These are phyloP conservation scores for Elongisporangium prolatum DNA, from an alignment of 352 stramenopile genomes.

Conservation along the genomic window DNA sequence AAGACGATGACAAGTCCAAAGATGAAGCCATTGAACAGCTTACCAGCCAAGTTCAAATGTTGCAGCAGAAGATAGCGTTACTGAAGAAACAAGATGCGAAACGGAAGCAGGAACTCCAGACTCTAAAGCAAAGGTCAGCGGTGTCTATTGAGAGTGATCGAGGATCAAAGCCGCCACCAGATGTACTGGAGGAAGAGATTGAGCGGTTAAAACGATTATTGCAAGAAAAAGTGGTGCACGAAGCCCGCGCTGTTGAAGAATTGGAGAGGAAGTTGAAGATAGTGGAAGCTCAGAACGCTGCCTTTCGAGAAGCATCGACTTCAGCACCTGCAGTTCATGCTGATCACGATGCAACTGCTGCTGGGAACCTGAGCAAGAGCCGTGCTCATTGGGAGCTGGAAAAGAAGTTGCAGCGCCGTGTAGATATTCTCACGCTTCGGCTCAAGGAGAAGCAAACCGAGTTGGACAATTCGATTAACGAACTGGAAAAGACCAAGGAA, in stretches of 20 bases:
- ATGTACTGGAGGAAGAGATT: slow-evolving; percentile 34
- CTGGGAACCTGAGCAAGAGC: slow-evolving; percentile 8
- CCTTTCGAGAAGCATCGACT: slow-evolving; percentile 44
- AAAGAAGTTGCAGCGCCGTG: slow-evolving; percentile 63
- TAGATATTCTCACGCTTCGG: slow-evolving; percentile 55
- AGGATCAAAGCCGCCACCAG: slow-evolving; percentile 3
- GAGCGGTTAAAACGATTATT: slow-evolving; percentile 48
- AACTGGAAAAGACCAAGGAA: slow-evolving; percentile 33
- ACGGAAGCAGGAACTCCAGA: slow-evolving; percentile 15
- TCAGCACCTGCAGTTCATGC: not conserved
- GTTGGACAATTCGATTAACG: slow-evolving; percentile 29
- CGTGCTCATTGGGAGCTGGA: slow-evolving; percentile 50
- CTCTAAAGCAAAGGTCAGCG: slow-evolving; percentile 13
- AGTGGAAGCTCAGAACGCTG: slow-evolving; percentile 76
- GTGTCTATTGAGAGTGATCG: slow-evolving; percentile 14
- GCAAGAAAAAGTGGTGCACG: slow-evolving; percentile 50
- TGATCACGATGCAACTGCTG: not conserved
- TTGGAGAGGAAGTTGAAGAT: slow-evolving; percentile 70
- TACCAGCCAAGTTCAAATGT: slow-evolving; percentile 47
- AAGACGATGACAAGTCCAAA: slow-evolving; percentile 29
- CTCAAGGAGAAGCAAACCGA: slow-evolving; percentile 71
- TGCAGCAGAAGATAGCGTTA: slow-evolving; percentile 59
- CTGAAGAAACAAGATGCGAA: slow-evolving; percentile 24
- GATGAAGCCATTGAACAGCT: slow-evolving; percentile 45
- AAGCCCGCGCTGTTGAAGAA: slow-evolving; percentile 42